Base-by-base conservation (phyloP, 805 yeast genomes). In the Schwanniomyces sp. region DNA sequence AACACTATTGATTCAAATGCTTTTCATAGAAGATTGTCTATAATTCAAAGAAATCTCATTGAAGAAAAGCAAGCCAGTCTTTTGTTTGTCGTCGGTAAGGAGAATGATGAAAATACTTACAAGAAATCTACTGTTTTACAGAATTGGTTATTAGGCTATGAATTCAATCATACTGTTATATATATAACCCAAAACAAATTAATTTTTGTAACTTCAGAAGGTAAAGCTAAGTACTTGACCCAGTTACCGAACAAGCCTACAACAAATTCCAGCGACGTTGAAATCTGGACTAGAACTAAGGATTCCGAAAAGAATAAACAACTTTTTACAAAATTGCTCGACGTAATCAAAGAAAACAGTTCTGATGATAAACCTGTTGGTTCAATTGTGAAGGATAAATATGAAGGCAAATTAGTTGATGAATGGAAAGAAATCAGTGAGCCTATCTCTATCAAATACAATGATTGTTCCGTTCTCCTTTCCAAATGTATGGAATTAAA, bases 81-180 rank as follows among this genome's bases (percentile, higher is more conserved):
- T 17, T 57, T 90, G 50, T 80, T 88, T 40, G 81, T 88, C 11
- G 85, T 87, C 41, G 98, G 97, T 10, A 87, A 96, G 7, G 75
- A 88, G 39, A 91, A 89, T 62, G 94, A 88, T 50, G 92, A 87
- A 53, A 87, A 90, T 63, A 95, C 96, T 41, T 91, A 89, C 67
- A 90, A 87, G 62, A 89, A 89, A 67, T 85, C 96, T 10, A 84
- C 96, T 0, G 85, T 87, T 40, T 68, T 91, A 41, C 97, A 91
- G 64, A 86, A 84, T 44, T 92, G 98, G 98, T 72, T 92, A 45
- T 70, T 92, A 42, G 96, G 97, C 4, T 92, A 91, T 64, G 98
- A 94, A 64, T 92, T 92, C 62, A 95, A 96, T n/a, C 94, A 94
- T 43, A 91, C 97, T 1, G 83, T 84, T 27, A 68, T 92, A 45